Evolutionary conservation across 345 rosid genomes (phyloP), one percentile per base, ranked within the genome.

Genomic region (Salix caprea): DNA sequence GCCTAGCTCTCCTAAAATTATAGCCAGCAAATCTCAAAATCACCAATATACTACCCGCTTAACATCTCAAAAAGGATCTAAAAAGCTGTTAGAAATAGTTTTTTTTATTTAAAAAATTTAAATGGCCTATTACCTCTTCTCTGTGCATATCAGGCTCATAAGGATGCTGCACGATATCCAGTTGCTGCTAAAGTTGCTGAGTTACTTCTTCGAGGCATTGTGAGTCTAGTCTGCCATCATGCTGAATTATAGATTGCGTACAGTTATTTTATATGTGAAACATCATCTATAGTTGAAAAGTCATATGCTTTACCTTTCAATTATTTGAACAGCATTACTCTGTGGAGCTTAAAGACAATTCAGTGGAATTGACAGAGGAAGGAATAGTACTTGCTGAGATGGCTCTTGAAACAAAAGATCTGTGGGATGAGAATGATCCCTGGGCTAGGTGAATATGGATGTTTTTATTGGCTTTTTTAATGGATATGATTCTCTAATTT

Each of bases 121-220:
- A 66, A 65, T 37, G 54, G 18, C 42, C 75, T 44, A 39, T 74
- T 70, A 54, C 78, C 71, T 76, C 52, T 28, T 81, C 50, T 82
- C 67, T 26, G n/a, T 77, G 67, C 75, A 23, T 79, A 71, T 37
- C 82, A 94, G 98, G 98, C 97, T 83, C 91, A 80, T 67, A 85
- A 91, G 91, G 94, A 92, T 87, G 98, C 94, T 62, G 97, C 91
- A 77, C 83, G 98, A 77, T 94, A 91, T 84, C 97, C 97, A 56
- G 98, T 94, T 82, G 97, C 98, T 74, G 97, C 97, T 24, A 92
- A 91, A 87, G 97, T 94, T 48, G 98, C 97, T 72, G 97, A 92
- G 87, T 87, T 94, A 86, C 95, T 94, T 19, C 36, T 86, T 71
- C 87, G 81, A 77, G 95, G 90, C 72, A 67, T 78, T 69, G 98